Conservation (phyloP, 148 eudicot species). For the Rhododendron vialii region DNA sequence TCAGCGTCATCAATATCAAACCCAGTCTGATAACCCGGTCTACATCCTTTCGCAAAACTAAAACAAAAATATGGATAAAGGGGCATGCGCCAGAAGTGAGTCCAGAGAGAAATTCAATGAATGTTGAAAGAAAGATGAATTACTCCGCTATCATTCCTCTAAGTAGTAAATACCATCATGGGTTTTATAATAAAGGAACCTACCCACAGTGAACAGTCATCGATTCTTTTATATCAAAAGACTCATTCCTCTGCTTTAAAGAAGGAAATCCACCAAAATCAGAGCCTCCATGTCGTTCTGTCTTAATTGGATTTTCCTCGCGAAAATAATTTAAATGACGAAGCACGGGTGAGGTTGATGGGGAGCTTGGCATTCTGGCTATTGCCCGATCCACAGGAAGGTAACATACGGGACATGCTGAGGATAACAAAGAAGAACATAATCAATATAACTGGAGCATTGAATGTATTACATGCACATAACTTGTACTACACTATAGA, state of each 20-base stretch:
- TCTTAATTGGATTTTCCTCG: constrained; percentile 50
- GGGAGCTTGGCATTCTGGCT: constrained; percentile 69
- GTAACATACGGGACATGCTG: constrained; percentile 97
- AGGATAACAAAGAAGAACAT: constrained; percentile 12
- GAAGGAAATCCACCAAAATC: constrained; percentile 90
- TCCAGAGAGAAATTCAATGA: neutral
- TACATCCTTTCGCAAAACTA: constrained; percentile 85
- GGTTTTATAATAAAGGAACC: constrained; percentile 15
- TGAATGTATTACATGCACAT: neutral
- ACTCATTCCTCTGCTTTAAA: constrained; percentile 65
- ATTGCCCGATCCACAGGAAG: constrained; percentile 74
- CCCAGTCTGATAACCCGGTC: constrained; percentile 73
- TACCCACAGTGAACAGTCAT: constrained; percentile 97
- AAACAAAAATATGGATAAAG: neutral
- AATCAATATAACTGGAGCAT: neutral
- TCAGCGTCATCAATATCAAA: constrained; percentile 84
- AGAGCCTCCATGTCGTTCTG: constrained; percentile 74
- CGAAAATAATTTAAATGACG: constrained; percentile 63
- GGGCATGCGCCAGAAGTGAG: constrained; percentile 3
- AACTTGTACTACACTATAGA: neutral
- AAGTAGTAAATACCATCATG: neutral
- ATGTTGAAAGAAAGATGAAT: neutral
- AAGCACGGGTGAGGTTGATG: constrained; percentile 74
- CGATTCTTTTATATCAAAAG: constrained; percentile 68
- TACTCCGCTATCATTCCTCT: neutral